Evolutionary conservation across 2,329 filamentous ascomycete genomes (phyloP).

Genomic region (Aspergillus spinulosporus): DNA sequence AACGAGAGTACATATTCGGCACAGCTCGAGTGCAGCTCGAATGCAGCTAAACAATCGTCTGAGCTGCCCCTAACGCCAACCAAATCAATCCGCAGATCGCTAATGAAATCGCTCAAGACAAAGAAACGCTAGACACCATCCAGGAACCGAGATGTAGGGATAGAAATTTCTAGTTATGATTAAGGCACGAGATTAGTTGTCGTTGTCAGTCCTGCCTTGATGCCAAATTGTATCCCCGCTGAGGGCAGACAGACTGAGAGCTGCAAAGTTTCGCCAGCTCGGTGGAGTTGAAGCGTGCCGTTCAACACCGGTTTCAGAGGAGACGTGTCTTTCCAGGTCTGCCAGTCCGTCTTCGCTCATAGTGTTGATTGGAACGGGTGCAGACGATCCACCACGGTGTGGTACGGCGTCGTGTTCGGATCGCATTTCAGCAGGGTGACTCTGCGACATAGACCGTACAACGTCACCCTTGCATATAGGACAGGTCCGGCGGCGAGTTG

Average conservation of each 20-base stretch:
- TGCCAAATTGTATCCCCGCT: constrained; percentile 50
- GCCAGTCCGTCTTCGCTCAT: constrained; percentile 37
- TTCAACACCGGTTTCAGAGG: constrained; percentile 34
- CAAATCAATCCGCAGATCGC: constrained; percentile 27
- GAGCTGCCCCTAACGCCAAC: constrained; percentile 30
- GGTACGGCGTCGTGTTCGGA: constrained; percentile 46
- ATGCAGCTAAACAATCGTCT: neutral
- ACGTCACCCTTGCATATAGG: constrained; percentile 99
- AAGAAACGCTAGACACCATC: constrained; percentile 19
- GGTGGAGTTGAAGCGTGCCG: constrained; percentile 35
- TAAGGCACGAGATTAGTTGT: constrained; percentile 30
- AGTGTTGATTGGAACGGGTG: constrained; percentile 50
- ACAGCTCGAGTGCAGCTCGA: neutral
- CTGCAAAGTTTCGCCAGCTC: constrained; percentile 47
- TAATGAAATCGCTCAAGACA: constrained; percentile 32
- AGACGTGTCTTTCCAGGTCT: constrained; percentile 46
- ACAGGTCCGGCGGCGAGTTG: constrained; percentile 91
- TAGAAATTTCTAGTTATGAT: constrained; percentile 13
- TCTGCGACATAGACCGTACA: constrained; percentile 62
- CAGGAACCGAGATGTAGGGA: constrained; percentile 10
- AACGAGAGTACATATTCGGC: constrained; percentile 4
- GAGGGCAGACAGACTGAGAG: constrained; percentile 47
- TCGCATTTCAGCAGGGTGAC: constrained; percentile 22
- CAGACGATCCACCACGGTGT: constrained; percentile 51
- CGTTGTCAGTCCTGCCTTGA: constrained; percentile 41